Percentiles rank a stretch among this genome's conserved stretches.
These are phyloP conservation scores for Cryptococcus sp. DNA, from an alignment of 1,284 basidiomycete genomes.

Conservation along the genomic window DNA sequence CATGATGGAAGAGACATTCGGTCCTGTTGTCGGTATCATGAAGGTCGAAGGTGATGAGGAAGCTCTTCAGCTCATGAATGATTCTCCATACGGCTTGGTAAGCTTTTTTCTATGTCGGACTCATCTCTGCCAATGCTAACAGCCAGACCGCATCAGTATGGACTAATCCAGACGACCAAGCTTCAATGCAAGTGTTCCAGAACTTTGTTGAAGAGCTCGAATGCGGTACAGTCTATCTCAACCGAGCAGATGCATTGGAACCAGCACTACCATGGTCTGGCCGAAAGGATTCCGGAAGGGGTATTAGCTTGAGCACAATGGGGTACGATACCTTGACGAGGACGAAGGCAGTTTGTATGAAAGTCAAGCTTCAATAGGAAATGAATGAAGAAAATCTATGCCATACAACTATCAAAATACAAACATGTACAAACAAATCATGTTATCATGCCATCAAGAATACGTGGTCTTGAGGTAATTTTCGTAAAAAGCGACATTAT, in stretches of 20 bases:
- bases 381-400: no score
- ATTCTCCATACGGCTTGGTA: conserved; percentile 82
- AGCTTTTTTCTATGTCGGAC: conserved; percentile 4
- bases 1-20: conserved; percentile 82
- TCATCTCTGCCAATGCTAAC: neutral
- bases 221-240: conserved; percentile 85
- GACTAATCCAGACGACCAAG: conserved; percentile 68
- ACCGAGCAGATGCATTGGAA: conserved; percentile 84
- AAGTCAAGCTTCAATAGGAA: conserved; percentile 13
- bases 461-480: conserved; percentile 2
- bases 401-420: no score
- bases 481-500: conserved; percentile 3
- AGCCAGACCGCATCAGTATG: conserved; percentile 75
- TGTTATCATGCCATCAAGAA: neutral
- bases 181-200: conserved; percentile 59
- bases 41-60: conserved; percentile 67
- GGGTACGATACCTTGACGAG: conserved; percentile 47
- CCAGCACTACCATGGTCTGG: conserved; percentile 92
- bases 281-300: conserved; percentile 86
- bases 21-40: conserved; percentile 85
- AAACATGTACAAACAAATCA: no score
- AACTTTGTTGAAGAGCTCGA: conserved; percentile 68
- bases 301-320: conserved; percentile 81
- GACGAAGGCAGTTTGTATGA: conserved; percentile 33
- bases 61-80: conserved; percentile 86